A percentile compares a stretch with the other conserved stretches of the same genome.
These are phyloP conservation scores for Erysimum cheiranthoides DNA, from an alignment of 345 rosid species.

Conservation along the genomic window DNA sequence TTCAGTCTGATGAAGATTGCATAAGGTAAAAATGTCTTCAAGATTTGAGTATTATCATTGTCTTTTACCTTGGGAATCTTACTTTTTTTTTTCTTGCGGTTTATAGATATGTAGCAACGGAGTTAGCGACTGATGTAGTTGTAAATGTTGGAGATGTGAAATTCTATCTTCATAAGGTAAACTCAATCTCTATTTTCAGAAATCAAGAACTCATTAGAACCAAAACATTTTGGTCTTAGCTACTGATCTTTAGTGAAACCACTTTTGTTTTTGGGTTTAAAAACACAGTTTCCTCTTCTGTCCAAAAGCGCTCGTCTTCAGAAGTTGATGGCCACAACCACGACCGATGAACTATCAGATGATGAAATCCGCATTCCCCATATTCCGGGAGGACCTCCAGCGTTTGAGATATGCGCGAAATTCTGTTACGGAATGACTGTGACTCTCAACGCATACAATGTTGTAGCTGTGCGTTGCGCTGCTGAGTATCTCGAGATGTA, in stretches of 20 bases:
- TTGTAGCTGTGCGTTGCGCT: conserved; percentile 82
- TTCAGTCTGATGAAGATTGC: conserved; percentile 66
- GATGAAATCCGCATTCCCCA: conserved; percentile 72
- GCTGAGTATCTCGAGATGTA: conserved; percentile 81
- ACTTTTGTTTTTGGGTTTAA: not conserved
- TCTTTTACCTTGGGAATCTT: not conserved
- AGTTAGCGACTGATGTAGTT: conserved; percentile 66
- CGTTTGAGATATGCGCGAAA: conserved; percentile 86
- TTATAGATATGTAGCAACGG: conserved; percentile 69
- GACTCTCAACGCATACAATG: conserved; percentile 87
- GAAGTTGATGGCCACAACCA: conserved; percentile 56
- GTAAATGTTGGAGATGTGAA: conserved; percentile 60
- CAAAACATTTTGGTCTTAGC: not conserved
- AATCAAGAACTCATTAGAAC: conserved; percentile 14
- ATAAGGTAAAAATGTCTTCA: conserved; percentile 55
- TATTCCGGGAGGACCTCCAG: conserved; percentile 84
- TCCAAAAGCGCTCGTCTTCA: conserved; percentile 73
- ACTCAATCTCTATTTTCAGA: not conserved
- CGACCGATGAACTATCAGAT: conserved; percentile 45
- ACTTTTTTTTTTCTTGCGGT: not conserved
- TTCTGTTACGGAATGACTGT: conserved; percentile 94
- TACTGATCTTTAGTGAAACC: conserved; percentile 20
- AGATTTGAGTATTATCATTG: not conserved
- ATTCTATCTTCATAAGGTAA: conserved; percentile 78
- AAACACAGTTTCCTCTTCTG: conserved; percentile 72